A percentile compares a stretch with the other conserved stretches of the same genome.
Evolutionary conservation across 169 alveolate species (phyloP).

Genomic region (Plasmodium vinckei): DNA sequence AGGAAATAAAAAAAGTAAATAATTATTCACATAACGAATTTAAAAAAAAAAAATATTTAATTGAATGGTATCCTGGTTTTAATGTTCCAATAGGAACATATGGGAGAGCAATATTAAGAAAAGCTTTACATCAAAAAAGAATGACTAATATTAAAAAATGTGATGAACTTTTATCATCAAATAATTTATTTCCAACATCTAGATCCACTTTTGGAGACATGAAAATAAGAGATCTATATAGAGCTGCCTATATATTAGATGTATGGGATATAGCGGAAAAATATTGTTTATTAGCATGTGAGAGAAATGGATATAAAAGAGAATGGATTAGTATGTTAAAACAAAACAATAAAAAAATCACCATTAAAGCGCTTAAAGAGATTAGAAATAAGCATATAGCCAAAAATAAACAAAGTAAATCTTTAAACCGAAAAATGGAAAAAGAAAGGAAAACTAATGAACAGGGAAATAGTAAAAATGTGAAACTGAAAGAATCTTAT

Average conservation of each 20-base stretch:
- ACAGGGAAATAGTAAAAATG: not conserved
- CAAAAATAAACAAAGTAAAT: slow-evolving; percentile 1
- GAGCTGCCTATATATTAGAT: slow-evolving; percentile 84
- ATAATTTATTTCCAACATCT: slow-evolving; percentile 81
- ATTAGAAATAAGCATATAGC: slow-evolving; percentile 69
- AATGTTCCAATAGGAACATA: slow-evolving; percentile 86
- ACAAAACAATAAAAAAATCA: slow-evolving; percentile 70
- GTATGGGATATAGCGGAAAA: slow-evolving; percentile 86
- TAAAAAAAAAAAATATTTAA: slow-evolving; percentile 32
- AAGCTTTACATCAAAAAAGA: slow-evolving; percentile 84
- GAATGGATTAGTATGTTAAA: slow-evolving; percentile 82
- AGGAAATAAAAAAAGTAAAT: too few species aligned
- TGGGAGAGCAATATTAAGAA: slow-evolving; percentile 83
- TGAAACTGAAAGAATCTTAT: too few species aligned
- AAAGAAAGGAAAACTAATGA: slow-evolving; percentile 15
- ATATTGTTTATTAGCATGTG: slow-evolving; percentile 83
- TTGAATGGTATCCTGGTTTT: slow-evolving; percentile 86
- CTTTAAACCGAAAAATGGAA: not conserved
- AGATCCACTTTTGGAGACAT: slow-evolving; percentile 85
- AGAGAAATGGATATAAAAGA: slow-evolving; percentile 80
- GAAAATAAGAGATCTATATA: slow-evolving; percentile 83
- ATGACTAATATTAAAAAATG: slow-evolving; percentile 80
- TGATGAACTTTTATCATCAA: slow-evolving; percentile 83
- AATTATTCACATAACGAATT: too few species aligned
- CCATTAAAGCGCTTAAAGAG: slow-evolving; percentile 84